Base-by-base conservation (phyloP, 2,329 filamentous ascomycete genomes). In the Aspergillus sp. region DNA sequence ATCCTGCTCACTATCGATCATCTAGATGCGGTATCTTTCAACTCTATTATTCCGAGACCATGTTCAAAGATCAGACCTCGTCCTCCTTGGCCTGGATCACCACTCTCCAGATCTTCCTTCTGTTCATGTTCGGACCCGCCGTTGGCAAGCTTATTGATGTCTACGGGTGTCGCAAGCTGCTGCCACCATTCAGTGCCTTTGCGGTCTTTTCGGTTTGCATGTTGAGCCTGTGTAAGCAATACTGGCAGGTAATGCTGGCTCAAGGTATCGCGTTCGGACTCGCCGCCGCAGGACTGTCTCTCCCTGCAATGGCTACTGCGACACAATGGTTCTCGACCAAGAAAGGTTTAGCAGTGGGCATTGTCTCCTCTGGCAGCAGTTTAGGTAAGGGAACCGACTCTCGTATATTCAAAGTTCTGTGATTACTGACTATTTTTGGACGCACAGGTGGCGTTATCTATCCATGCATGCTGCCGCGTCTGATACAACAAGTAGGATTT, bases 271-370 rank as follows among this genome's bases (percentile, higher is more conserved):
- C 50, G 9, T 52, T 52, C n/a, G 50, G 50, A 7, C 50, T 52
- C 6, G 50, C 50, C 18, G 50, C 31, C 29, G 26, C 50, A 1
- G 50, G 50, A 6, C 29, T 52, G 5, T 52, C 29, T 31, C 50
- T 52, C 11, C 50, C 50, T 22, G 50, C 50, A 3, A 52, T 52
- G 50, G 50, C 50, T 2, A 39, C 26, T 16, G 50, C 50, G 10
- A 52, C 50, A 11, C 50, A 52, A 22, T 52, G 50, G 50, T 52
- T 52, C 16, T 52, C 29, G n/a, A 52, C 50, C 4, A 52, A 52
- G 7, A 52, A 52, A 22, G 50, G 50, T 6, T 18, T 52, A 29
- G 50, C 50, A 52, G 50, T 52, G 14, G 50, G 50, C 2, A 52
- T 52, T 52, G 50, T 52, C 12, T 52, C 31, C 14, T 26, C 50